Conservation (phyloP, 2,329 filamentous ascomycete genomes). For the Talaromyces amestolkiae region DNA sequence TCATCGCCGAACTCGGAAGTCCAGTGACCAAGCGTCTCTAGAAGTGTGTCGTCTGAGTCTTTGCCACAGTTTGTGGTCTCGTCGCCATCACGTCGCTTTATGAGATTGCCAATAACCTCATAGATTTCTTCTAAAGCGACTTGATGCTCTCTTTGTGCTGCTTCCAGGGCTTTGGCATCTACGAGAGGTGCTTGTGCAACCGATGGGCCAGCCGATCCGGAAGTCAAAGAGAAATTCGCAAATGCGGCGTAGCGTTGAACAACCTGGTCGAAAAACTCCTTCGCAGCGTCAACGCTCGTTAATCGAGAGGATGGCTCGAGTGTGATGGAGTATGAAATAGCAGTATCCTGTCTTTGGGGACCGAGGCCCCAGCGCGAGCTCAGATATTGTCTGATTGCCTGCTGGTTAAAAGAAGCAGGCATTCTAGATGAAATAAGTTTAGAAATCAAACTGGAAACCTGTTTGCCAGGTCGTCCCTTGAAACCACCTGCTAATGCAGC, state of each 20-base stretch:
- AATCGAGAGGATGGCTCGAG: constrained; percentile 88
- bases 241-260: constrained; percentile 83
- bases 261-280: constrained; percentile 84
- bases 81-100: constrained; percentile 94
- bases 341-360: constrained; percentile 83
- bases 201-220: constrained; percentile 67
- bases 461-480: constrained; percentile 95
- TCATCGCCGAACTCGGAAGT: constrained; percentile 92
- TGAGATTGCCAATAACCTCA: constrained; percentile 88
- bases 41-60: constrained; percentile 76
- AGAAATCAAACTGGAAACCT: constrained; percentile 87
- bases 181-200: constrained; percentile 69
- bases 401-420: constrained; percentile 99
- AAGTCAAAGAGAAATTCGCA: constrained; percentile 67
- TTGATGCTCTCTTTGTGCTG: constrained; percentile 92
- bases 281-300: constrained; percentile 84
- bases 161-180: constrained; percentile 95
- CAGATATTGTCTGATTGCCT: constrained; percentile 87
- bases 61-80: constrained; percentile 71
- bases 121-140: constrained; percentile 97
- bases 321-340: constrained; percentile 81
- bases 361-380: constrained; percentile 90
- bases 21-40: constrained; percentile 93
- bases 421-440: constrained; percentile 97
- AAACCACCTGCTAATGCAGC: constrained; percentile 54